Percentiles rank a stretch among this genome's conserved stretches.
Evolutionary conservation across 495 filamentous ascomycete species (phyloP).

Genomic region (Lophium mytilinum): DNA sequence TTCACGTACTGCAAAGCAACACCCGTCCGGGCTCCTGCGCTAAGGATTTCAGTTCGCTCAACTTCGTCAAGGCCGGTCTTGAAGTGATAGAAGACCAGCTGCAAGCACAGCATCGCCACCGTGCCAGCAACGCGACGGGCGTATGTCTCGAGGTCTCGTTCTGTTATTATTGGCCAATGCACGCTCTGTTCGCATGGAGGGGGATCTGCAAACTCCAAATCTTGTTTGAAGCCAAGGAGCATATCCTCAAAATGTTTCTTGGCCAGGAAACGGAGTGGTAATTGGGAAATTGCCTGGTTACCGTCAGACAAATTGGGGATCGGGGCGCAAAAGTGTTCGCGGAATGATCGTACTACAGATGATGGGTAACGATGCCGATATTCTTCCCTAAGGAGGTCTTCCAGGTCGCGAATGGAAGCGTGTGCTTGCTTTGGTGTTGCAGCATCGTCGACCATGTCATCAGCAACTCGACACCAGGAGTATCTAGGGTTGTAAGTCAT

Average conservation of each 20-base stretch:
- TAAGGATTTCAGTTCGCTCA: slow-evolving; percentile 23
- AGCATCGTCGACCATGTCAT: slow-evolving; percentile 59
- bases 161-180: slow-evolving; percentile 46
- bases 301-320: slow-evolving; percentile 41
- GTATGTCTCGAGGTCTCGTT: slow-evolving; percentile 49
- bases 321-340: slow-evolving; percentile 29
- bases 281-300: slow-evolving; percentile 41
- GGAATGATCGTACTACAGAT: background rate
- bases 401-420: slow-evolving; percentile 45
- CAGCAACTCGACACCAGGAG: slow-evolving; percentile 62
- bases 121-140: slow-evolving; percentile 56
- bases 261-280: slow-evolving; percentile 48
- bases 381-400: slow-evolving; percentile 40
- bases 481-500: slow-evolving; percentile 41
- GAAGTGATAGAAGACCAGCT: slow-evolving; percentile 52
- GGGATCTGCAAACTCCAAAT: slow-evolving; percentile 43
- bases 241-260: slow-evolving; percentile 49
- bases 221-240: slow-evolving; percentile 53
- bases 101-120: slow-evolving; percentile 55
- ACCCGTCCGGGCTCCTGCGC: slow-evolving; percentile 53
- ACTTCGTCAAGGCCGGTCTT: slow-evolving; percentile 19
- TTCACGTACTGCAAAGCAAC: slow-evolving; percentile 63
- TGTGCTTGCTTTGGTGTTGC: slow-evolving; percentile 37
- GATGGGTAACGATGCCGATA: slow-evolving; percentile 9
- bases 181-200: background rate